phyloP scores from a whole-genome alignment of 495 filamentous ascomycete genomes.

The Parachaetomium inaequale region DNA sequence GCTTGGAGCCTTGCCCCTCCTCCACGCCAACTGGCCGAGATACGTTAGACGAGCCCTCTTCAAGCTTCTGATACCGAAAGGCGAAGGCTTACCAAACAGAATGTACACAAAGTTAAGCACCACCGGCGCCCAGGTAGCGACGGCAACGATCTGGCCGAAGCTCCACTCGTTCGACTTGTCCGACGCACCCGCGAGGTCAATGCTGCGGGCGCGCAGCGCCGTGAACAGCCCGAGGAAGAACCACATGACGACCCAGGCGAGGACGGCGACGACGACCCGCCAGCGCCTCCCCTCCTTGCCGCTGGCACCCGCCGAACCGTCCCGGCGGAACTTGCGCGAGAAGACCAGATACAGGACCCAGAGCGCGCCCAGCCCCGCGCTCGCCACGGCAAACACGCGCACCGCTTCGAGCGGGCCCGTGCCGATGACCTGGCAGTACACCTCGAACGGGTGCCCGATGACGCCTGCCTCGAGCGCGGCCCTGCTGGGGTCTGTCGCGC shows the following conservation, averaged over 20 bases:
- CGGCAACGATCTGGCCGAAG: neutral
- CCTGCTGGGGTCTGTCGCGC: no score
- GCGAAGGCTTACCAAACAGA: neutral
- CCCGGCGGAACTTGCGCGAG: neutral
- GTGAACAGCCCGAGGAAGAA: neutral
- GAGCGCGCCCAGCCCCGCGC: neutral
- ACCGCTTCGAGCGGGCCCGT: no score
- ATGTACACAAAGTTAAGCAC: neutral
- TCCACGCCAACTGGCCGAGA: neutral
- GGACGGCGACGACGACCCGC: neutral
- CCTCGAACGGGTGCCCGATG: no score
- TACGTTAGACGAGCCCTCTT: neutral
- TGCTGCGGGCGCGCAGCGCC: neutral
- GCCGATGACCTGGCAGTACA: no score
- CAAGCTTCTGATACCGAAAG: neutral
- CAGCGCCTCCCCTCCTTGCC: neutral
- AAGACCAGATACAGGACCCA: neutral
- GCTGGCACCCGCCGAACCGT: neutral
- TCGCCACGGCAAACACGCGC: no score
- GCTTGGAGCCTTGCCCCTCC: no score
- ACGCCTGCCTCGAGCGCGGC: no score
- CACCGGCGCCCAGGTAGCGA: neutral
- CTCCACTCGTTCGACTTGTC: neutral
- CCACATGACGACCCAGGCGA: neutral
- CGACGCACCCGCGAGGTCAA: neutral